These are phyloP conservation scores for Mycena amicta DNA, from an alignment of 768 basidiomycete species.

Conservation along the genomic window DNA sequence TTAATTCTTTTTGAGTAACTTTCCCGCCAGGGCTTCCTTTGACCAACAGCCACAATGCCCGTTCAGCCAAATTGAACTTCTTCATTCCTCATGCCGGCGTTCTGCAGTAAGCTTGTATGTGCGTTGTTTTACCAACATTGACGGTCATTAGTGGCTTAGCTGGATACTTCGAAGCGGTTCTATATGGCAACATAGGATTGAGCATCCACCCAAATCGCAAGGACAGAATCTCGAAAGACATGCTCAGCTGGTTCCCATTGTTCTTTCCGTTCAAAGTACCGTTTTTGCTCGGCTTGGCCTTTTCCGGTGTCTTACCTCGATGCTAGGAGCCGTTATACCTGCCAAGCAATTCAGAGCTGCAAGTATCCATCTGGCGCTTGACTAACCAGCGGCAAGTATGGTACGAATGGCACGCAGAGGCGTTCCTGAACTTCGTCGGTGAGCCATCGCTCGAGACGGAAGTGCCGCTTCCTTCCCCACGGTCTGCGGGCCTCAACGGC, in stretches of 20 bases:
- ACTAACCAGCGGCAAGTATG: constrained; percentile 90
- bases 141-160: constrained; percentile 75
- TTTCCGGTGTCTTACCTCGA: neutral
- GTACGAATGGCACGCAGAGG: constrained; percentile 99
- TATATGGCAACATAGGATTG: constrained; percentile 88
- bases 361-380: constrained; percentile 92
- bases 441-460: constrained; percentile 34
- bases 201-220: constrained; percentile 93
- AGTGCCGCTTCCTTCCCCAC: constrained; percentile 27
- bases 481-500: constrained; percentile 22
- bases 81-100: constrained; percentile 94
- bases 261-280: constrained; percentile 92
- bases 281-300: constrained; percentile 6
- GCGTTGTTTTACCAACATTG: too few species aligned
- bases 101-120: constrained; percentile 62
- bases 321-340: constrained; percentile 88
- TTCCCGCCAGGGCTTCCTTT: constrained; percentile 69
- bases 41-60: constrained; percentile 95
- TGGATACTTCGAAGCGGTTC: constrained; percentile 94
- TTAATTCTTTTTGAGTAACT: constrained; percentile 2
- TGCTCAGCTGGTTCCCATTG: constrained; percentile 99
- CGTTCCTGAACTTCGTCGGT: constrained; percentile 72
- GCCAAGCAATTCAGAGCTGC: constrained; percentile 88
- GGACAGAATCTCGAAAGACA: constrained; percentile 86
- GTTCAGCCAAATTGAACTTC: constrained; percentile 84